phyloP scores from a whole-genome alignment of 2,329 filamentous ascomycete genomes.

The Pseudopyricularia javanii region DNA sequence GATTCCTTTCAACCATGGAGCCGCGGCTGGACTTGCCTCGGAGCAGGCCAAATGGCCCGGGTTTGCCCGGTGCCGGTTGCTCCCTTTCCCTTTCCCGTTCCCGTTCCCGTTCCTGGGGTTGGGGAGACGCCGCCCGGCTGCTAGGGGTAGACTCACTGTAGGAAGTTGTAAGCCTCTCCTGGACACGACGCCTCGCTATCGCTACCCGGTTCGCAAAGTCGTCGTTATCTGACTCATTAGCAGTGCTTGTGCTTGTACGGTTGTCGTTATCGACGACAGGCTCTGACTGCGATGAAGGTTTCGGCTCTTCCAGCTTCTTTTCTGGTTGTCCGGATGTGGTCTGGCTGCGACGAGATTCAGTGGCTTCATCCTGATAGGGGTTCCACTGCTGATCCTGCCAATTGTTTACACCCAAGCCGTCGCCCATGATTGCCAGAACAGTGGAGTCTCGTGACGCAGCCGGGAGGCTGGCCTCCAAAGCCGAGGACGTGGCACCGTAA shows the following conservation, averaged over 20 bases:
- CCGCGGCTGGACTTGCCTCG: slow-evolving; percentile 56
- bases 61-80: slow-evolving; percentile 21
- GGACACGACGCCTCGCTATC: slow-evolving; percentile 55
- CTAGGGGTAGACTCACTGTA: slow-evolving; percentile 49
- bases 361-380: not conserved
- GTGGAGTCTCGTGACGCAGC: slow-evolving; percentile 16
- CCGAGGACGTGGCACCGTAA: slow-evolving; percentile 35
- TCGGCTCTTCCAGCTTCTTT: not conserved
- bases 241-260: not conserved
- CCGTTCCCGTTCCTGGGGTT: slow-evolving; percentile 20
- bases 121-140: slow-evolving; percentile 29
- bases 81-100: no score
- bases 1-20: slow-evolving; percentile 40
- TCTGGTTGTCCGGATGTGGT: not conserved
- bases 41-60: slow-evolving; percentile 51
- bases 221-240: slow-evolving; percentile 36
- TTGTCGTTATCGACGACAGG: not conserved
- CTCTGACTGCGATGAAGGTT: not conserved
- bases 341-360: not conserved
- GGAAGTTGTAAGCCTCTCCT: slow-evolving; percentile 55
- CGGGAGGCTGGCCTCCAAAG: slow-evolving; percentile 25
- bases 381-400: slow-evolving; percentile 25
- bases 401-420: slow-evolving; percentile 25
- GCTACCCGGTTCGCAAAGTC: slow-evolving; percentile 66
- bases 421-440: slow-evolving; percentile 8